Conservation (phyloP, 352 stramenopile genomes). For the Peronosclerospora sorghi region DNA sequence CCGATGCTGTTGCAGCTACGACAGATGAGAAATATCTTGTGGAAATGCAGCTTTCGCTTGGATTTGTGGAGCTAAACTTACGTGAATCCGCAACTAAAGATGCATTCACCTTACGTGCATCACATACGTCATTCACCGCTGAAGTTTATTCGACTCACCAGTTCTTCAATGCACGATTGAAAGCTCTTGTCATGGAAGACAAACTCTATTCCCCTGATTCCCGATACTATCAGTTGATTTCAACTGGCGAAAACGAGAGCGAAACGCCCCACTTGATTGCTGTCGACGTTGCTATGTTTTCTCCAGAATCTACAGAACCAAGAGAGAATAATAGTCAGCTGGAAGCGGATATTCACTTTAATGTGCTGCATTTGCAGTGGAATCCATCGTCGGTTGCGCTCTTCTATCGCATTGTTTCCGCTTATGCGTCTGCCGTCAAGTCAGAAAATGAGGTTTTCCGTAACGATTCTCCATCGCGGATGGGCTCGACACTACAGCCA, state of each 20-base stretch:
- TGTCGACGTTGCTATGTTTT: conserved; percentile 38
- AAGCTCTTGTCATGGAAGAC: conserved; percentile 59
- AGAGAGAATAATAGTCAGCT: conserved; percentile 13
- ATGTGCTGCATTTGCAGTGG: conserved; percentile 71
- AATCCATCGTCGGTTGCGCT: conserved; percentile 75
- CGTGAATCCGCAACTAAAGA: conserved; percentile 35
- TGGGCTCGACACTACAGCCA: background rate
- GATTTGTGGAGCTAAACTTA: conserved; percentile 41
- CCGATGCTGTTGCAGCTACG: background rate
- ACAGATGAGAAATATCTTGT: conserved; percentile 33
- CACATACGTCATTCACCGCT: conserved; percentile 37
- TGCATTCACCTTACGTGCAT: conserved; percentile 37
- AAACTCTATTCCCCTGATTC: conserved; percentile 40
- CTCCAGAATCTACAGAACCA: conserved; percentile 3
- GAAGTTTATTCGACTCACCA: conserved; percentile 37
- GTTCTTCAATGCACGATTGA: conserved; percentile 35
- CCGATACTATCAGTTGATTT: conserved; percentile 54
- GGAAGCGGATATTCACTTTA: conserved; percentile 48
- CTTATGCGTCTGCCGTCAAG: conserved; percentile 44
- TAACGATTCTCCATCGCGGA: conserved; percentile 1
- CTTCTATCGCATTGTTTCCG: conserved; percentile 55
- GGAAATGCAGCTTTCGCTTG: conserved; percentile 38
- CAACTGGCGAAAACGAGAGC: conserved; percentile 26
- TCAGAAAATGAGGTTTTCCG: conserved; percentile 14
- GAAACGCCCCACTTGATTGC: conserved; percentile 30